Base-by-base conservation (phyloP, 164 flowering plant genomes). In the Echeveria elegans region DNA sequence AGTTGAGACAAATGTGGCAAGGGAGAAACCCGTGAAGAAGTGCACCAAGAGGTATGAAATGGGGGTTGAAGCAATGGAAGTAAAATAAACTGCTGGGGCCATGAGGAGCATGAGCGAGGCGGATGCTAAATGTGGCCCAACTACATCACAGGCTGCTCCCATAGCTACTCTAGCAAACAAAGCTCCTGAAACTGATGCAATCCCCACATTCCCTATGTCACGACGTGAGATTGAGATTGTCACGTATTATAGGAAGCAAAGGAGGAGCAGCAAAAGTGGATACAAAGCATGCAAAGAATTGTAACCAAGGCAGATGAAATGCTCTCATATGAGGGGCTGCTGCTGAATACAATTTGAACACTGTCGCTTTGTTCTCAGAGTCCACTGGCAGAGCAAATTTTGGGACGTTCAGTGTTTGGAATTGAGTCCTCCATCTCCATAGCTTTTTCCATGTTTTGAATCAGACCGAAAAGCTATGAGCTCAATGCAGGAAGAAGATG, bases 251-350 rank as follows among this genome's bases (percentile, higher is more conserved):
- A 0, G 96, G 96, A 37, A 88, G 70, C 16, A 89, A 83, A 0
- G 98, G 98, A 2, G 98, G 82, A 0, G 93, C 91, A 0, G 96
- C 92, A 23, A 92, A 92, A 43, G 83, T 78, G 64, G 96, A 92
- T 12, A 92, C 87, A 47, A 88, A 92, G 67, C 96, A 89, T 11
- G 90, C 61, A 68, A 88, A 86, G 86, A 92, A 89, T n/a, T 85
- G 82, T 18, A 92, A 11, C 96, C 96, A 92, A 5, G 94, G 82
- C 11, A 92, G 83, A 52, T 92, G 96, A 64, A 92, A 92, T 1
- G 91, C 82, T 18, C 89, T 71, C 98, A 92, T 92, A 74, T 92
- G 96, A 4, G 96, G 98, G 6, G 76, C 67, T 9, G 85, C 79
- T 2, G 70, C 64, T 0, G 94, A 86, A 65, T 77, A 73, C 37